Percentiles rank a stretch among this genome's conserved stretches.
Conservation (phyloP, 495 filamentous ascomycete genomes). For the Aspergillus baeticus region DNA sequence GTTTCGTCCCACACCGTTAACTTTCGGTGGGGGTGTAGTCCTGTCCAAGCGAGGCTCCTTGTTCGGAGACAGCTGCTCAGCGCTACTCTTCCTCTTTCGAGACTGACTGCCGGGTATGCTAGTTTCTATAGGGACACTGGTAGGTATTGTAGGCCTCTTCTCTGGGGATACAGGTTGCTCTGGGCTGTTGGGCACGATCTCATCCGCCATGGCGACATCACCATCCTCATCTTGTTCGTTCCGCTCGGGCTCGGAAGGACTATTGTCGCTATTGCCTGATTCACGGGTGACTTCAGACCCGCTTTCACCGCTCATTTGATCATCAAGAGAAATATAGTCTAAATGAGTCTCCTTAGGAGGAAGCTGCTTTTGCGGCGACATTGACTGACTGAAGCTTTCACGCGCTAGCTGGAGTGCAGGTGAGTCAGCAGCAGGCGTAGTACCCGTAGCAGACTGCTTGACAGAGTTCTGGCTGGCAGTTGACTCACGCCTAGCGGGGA, state of each 20-base stretch:
- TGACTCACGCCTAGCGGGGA: not conserved
- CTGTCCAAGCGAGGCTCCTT: slow-evolving; percentile 30
- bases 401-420: slow-evolving; percentile 8
- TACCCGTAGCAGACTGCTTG: not conserved
- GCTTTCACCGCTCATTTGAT: not conserved
- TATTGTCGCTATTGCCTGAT: not conserved
- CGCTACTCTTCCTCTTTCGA: slow-evolving; percentile 31
- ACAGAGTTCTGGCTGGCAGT: slow-evolving; percentile 1
- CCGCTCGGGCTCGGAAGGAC: not conserved
- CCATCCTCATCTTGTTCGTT: slow-evolving; percentile 1
- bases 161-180: not conserved
- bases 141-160: not conserved
- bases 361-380: slow-evolving; percentile 1
- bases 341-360: not conserved
- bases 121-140: not conserved
- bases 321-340: not conserved
- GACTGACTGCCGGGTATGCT: not conserved
- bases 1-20: not conserved
- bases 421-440: not conserved
- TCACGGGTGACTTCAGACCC: slow-evolving; percentile 6
- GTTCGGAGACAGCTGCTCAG: slow-evolving; percentile 16
- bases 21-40: not conserved
- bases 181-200: not conserved
- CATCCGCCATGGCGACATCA: slow-evolving; percentile 6
- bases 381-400: not conserved